These are phyloP conservation scores for Penicillium sp. DNA, from an alignment of 2,329 filamentous ascomycete genomes.

Conservation along the genomic window DNA sequence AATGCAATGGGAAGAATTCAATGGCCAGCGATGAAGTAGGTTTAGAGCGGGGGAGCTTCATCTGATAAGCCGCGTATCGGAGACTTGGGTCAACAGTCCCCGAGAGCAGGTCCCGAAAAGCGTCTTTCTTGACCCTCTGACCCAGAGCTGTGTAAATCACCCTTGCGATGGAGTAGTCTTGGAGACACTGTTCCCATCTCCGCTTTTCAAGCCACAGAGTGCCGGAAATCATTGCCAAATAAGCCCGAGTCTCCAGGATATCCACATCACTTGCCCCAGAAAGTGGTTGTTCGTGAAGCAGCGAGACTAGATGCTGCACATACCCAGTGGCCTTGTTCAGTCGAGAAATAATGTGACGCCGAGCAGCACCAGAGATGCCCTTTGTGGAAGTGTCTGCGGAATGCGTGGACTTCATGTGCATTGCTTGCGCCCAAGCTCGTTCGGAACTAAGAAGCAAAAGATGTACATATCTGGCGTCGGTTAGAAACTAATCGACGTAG, in stretches of 20 bases:
- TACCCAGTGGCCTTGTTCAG: constrained; percentile 73
- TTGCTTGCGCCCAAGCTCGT: constrained; percentile 90
- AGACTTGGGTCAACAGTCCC: constrained; percentile 90
- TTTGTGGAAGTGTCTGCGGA: constrained; percentile 69
- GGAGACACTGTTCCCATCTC: constrained; percentile 75
- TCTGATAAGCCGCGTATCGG: constrained; percentile 89
- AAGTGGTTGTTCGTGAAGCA: constrained; percentile 61
- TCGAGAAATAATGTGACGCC: constrained; percentile 84
- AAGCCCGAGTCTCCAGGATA: constrained; percentile 81
- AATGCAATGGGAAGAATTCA: constrained; percentile 68
- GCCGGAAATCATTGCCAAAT: constrained; percentile 72
- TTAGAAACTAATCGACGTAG: constrained; percentile 13
- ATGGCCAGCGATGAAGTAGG: constrained; percentile 75
- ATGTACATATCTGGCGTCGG: constrained; percentile 61
- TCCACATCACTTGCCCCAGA: constrained; percentile 68
- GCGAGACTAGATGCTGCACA: constrained; percentile 64
- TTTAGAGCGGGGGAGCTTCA: constrained; percentile 80
- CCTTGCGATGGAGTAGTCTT: constrained; percentile 70
- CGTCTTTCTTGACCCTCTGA: constrained; percentile 63
- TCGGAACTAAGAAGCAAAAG: constrained; percentile 84
- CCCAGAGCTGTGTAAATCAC: constrained; percentile 79
- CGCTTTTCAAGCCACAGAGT: constrained; percentile 82
- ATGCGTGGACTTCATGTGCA: constrained; percentile 86
- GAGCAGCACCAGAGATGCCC: constrained; percentile 72
- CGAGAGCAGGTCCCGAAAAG: constrained; percentile 80